Percentiles rank a stretch among this genome's conserved stretches.
These are phyloP conservation scores for Sclerotinia glacialis DNA, from an alignment of 2,329 filamentous ascomycete genomes.

Conservation along the genomic window DNA sequence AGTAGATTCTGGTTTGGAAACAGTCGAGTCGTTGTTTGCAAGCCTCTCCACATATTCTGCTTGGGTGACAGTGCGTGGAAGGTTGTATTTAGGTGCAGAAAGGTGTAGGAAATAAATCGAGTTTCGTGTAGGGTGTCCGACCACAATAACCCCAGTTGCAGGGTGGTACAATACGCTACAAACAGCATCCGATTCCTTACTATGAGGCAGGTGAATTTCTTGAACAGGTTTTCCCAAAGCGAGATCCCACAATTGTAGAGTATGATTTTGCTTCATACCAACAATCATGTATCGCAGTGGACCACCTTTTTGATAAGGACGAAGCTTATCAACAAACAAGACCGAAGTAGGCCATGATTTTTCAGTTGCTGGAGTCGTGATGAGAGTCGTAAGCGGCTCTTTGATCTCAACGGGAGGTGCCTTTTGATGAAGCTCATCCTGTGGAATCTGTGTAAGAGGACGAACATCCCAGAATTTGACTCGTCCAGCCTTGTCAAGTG, in stretches of 20 bases:
- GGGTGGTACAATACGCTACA: constrained; percentile 96
- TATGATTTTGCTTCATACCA: constrained; percentile 98
- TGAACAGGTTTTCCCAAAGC: constrained; percentile 93
- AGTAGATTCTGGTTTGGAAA: constrained; percentile 87
- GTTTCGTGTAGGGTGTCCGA: constrained; percentile 94
- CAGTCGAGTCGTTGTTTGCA: constrained; percentile 64
- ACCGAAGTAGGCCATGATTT: constrained; percentile 98
- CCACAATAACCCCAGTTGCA: constrained; percentile 84
- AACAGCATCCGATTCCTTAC: constrained; percentile 94
- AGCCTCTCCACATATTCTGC: constrained; percentile 82
- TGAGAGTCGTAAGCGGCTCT: constrained; percentile 80
- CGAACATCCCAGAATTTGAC: constrained; percentile 99
- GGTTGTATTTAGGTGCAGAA: constrained; percentile 87
- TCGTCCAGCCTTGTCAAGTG: constrained; percentile 91
- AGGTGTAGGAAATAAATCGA: constrained; percentile 96
- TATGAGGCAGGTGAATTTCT: constrained; percentile 93
- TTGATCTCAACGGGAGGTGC: constrained; percentile 66
- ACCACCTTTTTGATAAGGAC: constrained; percentile 84
- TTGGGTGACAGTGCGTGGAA: constrained; percentile 75
- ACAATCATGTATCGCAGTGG: constrained; percentile 94
- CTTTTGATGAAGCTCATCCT: constrained; percentile 26
- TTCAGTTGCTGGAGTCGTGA: constrained; percentile 80
- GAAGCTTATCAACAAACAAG: constrained; percentile 91
- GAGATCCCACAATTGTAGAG: constrained; percentile 96
- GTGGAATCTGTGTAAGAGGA: constrained; percentile 57